Evolutionary conservation across 2,329 filamentous ascomycete genomes (phyloP).

Genomic region (Xylariaceae sp.): DNA sequence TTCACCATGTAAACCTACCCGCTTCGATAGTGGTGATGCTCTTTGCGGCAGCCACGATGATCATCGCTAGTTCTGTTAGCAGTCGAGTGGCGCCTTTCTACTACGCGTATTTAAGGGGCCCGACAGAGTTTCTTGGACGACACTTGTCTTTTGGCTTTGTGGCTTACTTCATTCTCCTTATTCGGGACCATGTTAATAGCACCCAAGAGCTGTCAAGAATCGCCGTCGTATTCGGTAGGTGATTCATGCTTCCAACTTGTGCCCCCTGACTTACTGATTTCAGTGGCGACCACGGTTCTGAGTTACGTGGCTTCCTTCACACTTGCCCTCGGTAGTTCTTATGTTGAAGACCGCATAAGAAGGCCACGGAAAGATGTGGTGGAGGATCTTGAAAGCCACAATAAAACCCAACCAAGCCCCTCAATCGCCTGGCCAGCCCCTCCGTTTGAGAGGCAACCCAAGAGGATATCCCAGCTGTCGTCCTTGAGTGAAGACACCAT

Average conservation of each 20-base stretch:
- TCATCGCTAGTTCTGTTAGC: slow-evolving; percentile 20
- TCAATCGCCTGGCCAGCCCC: slow-evolving; percentile 22
- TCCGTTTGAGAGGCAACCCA: slow-evolving; percentile 10
- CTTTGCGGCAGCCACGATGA: slow-evolving; percentile 20
- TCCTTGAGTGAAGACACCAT: slow-evolving; percentile 13
- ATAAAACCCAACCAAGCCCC: slow-evolving; percentile 23
- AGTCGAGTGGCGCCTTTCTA: slow-evolving; percentile 20
- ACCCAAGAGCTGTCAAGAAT: slow-evolving; percentile 23
- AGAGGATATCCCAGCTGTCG: slow-evolving; percentile 14
- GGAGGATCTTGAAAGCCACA: slow-evolving; percentile 22
- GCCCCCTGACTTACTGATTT: slow-evolving; percentile 9
- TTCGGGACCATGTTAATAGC: slow-evolving; percentile 25
- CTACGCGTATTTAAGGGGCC: slow-evolving; percentile 23
- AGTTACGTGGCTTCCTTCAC: slow-evolving; percentile 24
- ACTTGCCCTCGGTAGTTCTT: slow-evolving; percentile 20
- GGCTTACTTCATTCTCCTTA: slow-evolving; percentile 28
- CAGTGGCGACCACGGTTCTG: slow-evolving; percentile 25
- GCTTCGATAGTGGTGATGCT: slow-evolving; percentile 30
- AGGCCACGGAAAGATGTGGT: slow-evolving; percentile 8
- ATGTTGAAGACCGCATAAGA: slow-evolving; percentile 23
- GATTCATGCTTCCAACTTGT: background rate
- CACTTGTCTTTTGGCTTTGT: slow-evolving; percentile 33
- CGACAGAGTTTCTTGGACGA: slow-evolving; percentile 29
- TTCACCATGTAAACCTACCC: slow-evolving; percentile 25
- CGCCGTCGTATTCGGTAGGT: slow-evolving; percentile 26